Evolutionary conservation across 257 asterid genomes (phyloP), one percentile per base, ranked within the genome.

Genomic region (Solanum dulcamara): DNA sequence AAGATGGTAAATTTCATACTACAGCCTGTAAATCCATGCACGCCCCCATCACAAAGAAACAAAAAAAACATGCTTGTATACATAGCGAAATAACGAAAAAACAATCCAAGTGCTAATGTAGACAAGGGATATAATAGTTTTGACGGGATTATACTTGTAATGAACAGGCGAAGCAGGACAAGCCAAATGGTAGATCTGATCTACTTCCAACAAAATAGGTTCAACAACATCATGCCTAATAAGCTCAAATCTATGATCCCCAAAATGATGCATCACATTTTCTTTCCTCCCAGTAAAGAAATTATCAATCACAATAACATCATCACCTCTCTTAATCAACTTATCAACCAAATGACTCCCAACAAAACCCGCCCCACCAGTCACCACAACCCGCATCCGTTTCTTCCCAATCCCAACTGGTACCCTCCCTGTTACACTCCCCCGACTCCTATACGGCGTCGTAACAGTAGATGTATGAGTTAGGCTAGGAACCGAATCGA

Each of bases 111-210:
- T 7, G 14, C 3, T 67, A 32, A 67, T 32, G 75, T 67, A 67
- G 14, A 67, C 42, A 26, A 67, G 83, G 92, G 92, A 88, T 88
- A 88, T 88, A 86, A 89, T 89, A 28, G 92, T 89, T 62, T 89
- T 89, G 85, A 89, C 90, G 2, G 92, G 92, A 62, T 89, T 89
- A 75, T 84, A 89, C 90, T 88, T 89, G 57, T 89, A 89, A 85
- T 89, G 89, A 30, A 89, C 90, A 14, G 92, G 92, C 22, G 92
- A 89, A 74, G 92, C 91, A 57, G 92, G 92, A 50, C 92, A 90
- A 74, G 92, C 92, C 64, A 79, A 79, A 7, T 79, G 83, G 22
- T 90, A 90, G 86, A 90, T 90, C 86, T 88, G 92, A 90, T 90
- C 92, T 9, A 90, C 91, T 87, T 90, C 92, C 84, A 90, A 48